phyloP scores from a whole-genome alignment of 441 rosid species.

The Adansonia madagascariensis region DNA sequence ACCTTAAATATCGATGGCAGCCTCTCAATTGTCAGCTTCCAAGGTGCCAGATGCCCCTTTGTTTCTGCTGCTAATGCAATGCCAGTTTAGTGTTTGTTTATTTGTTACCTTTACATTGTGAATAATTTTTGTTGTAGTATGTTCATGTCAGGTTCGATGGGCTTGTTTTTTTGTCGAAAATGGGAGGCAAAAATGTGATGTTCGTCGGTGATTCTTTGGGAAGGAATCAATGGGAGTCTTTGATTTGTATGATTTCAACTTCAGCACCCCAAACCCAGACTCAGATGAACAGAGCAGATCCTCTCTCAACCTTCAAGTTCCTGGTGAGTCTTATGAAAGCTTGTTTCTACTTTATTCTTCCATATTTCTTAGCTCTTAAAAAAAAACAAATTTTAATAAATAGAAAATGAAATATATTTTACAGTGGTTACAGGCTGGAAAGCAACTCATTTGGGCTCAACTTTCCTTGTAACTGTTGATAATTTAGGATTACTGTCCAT shows the following conservation, averaged over 20 bases:
- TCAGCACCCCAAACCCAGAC: slow-evolving; percentile 55
- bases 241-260: slow-evolving; percentile 72
- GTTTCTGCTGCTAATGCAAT: neutral
- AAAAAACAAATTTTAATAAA: no score
- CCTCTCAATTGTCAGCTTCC: slow-evolving; percentile 87
- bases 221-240: slow-evolving; percentile 86
- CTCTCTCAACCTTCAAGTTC: slow-evolving; percentile 76
- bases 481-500: neutral
- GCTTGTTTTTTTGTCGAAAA: slow-evolving; percentile 56
- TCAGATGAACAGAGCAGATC: slow-evolving; percentile 61
- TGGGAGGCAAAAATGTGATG: slow-evolving; percentile 77
- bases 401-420: neutral
- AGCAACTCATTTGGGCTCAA: neutral
- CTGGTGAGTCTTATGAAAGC: slow-evolving; percentile 46
- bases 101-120: neutral
- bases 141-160: slow-evolving; percentile 62
- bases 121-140: slow-evolving; percentile 1
- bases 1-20: slow-evolving; percentile 85
- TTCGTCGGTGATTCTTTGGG: slow-evolving; percentile 93
- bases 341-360: slow-evolving; percentile 3
- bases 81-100: neutral
- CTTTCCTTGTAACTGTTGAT: neutral
- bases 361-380: neutral
- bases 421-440: neutral
- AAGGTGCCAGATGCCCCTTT: slow-evolving; percentile 44